phyloP scores from a whole-genome alignment of 768 basidiomycete species.

The Mycena rosella region DNA sequence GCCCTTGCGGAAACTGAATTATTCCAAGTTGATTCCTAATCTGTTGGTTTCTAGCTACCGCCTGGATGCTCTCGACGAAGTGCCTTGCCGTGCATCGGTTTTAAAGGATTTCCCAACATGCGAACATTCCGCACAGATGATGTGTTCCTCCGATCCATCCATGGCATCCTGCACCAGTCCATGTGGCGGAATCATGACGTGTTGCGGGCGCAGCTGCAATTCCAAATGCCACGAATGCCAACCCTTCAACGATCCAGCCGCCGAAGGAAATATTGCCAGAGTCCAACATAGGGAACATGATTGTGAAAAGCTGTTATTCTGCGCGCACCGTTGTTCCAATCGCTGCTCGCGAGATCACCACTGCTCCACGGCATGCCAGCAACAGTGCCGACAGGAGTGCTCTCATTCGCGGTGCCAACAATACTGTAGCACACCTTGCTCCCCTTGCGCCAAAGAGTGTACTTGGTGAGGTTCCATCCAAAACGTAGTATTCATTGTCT shows the following conservation, averaged over 20 bases:
- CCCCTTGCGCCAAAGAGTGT: constrained; percentile 74
- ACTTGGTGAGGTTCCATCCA: constrained; percentile 54
- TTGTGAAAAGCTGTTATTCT: constrained; percentile 66
- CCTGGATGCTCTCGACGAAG: constrained; percentile 57
- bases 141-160: constrained; percentile 61
- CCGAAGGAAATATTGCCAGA: constrained; percentile 41
- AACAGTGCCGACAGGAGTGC: constrained; percentile 67
- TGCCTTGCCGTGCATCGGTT: constrained; percentile 59
- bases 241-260: constrained; percentile 34
- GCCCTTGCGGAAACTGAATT: not conserved
- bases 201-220: constrained; percentile 66
- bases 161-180: constrained; percentile 51
- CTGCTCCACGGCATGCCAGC: constrained; percentile 60
- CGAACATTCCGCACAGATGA: constrained; percentile 63
- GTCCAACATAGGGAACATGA: constrained; percentile 57
- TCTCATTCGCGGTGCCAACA: constrained; percentile 62
- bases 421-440: constrained; percentile 66
- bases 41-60: constrained; percentile 51
- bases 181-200: constrained; percentile 62
- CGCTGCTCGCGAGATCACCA: constrained; percentile 64
- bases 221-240: constrained; percentile 66
- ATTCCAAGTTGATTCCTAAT: not conserved
- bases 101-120: constrained; percentile 61
- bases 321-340: constrained; percentile 65
- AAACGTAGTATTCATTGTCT: not conserved